Percentiles rank a stretch among this genome's conserved stretches.
These are phyloP conservation scores for Biancaea sappan DNA, from an alignment of 306 rosid genomes.

Conservation along the genomic window DNA sequence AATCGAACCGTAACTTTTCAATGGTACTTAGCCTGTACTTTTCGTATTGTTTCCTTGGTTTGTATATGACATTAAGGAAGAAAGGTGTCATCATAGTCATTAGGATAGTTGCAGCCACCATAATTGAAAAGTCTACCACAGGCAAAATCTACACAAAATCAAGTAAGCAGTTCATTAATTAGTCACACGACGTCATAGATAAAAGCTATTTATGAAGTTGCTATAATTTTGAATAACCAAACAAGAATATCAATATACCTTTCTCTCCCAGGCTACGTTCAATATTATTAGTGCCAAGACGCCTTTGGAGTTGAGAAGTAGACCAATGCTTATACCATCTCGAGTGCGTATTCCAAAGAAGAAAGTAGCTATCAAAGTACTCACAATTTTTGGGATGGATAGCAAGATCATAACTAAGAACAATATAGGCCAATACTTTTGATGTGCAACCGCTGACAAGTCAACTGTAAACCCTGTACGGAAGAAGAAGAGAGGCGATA, in stretches of 20 bases:
- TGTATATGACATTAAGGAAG: constrained; percentile 39
- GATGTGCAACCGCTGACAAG: neutral
- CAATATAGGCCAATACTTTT: neutral
- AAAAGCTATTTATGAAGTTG: neutral
- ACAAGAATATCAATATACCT: constrained; percentile 28
- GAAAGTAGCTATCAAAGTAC: constrained; percentile 30
- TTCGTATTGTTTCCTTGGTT: constrained; percentile 33
- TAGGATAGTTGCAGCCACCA: neutral
- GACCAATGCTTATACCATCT: constrained; percentile 45
- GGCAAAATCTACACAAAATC: constrained; percentile 42
- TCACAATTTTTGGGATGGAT: constrained; percentile 35
- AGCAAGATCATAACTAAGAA: constrained; percentile 10
- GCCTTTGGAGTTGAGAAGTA: constrained; percentile 52
- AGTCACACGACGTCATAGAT: too few species aligned
- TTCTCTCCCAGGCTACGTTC: constrained; percentile 37
- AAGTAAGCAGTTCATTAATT: neutral
- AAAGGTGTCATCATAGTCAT: constrained; percentile 39
- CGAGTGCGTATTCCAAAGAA: constrained; percentile 30
- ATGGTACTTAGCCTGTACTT: constrained; percentile 37
- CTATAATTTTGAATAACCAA: neutral
- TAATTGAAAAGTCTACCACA: constrained; percentile 31
- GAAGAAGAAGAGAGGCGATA: constrained; percentile 43
- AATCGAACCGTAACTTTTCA: constrained; percentile 31
- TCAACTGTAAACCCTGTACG: constrained; percentile 33
- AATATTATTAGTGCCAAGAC: constrained; percentile 40